Evolutionary conservation across 768 basidiomycete species (phyloP), one percentile per base, ranked within the genome.

Genomic region (Obba rivulosa): DNA sequence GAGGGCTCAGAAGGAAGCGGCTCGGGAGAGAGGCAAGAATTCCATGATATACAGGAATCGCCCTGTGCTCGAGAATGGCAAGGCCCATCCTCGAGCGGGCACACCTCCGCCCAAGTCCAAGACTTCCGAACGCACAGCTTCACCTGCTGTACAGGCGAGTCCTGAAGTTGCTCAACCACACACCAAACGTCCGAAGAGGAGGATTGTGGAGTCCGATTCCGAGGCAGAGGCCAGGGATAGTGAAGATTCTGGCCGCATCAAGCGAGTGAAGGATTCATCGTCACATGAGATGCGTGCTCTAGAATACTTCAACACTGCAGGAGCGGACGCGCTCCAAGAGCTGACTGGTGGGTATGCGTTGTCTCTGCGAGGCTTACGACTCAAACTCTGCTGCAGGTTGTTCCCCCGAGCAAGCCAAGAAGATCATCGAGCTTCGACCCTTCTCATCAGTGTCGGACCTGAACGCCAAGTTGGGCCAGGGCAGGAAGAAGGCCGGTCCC

Each of bases 401-500:
- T 60, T 83, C 79, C 16, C 67, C 69, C 8, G 87, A 86, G 40
- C 93, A 96, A 62, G 95, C 94, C 0, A 68, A 80, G 22, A 75
- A 77, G 39, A 88, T 98, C 55, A 77, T 90, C 46, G 75, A 75
- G 16, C 69, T 91, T 11, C 82, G 95, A 41, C 92, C 92, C 0
- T 99, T 90, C 64, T 61, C 64, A n/a, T 80, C 81, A 11, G 74
- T 85, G 31, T 82, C 85, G 23, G 88, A 93, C 49, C 70, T 95
- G 41, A 81, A 80, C 40, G 62, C 61, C 38, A 94, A 87, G 65
- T 76, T 98, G 8, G 78, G 81, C 25, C 85, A 88, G 64, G 86
- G 83, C n/a, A 89, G 83, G 72, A 94, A 90, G 71, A 93, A 91
- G 61, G 79, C 82, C 2, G 83, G 84, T 8, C 81, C 85, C 8